A percentile compares a stretch with the other conserved stretches of the same genome.
phyloP scores from a whole-genome alignment of 176 grass and related monocot species.

The Miscanthus lutarioriparius region DNA sequence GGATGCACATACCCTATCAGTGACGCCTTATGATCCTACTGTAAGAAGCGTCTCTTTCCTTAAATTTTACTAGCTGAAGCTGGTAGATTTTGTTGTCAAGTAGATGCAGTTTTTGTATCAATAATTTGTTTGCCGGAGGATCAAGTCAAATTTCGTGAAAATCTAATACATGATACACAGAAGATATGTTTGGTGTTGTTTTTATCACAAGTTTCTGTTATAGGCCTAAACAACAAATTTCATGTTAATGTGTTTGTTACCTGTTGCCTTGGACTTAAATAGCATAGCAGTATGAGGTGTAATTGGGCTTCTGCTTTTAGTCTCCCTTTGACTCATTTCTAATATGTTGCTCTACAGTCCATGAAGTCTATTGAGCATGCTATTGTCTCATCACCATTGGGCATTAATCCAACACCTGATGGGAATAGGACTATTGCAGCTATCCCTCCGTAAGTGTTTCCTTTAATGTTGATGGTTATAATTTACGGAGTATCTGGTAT shows the following conservation, averaged over 20 bases:
- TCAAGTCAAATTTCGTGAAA: not conserved
- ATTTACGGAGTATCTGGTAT: slow-evolving; percentile 8
- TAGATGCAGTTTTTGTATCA: not conserved
- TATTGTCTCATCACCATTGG: slow-evolving; percentile 78
- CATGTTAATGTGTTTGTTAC: slow-evolving; percentile 3
- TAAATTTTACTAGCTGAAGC: not conserved
- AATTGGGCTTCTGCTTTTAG: not conserved
- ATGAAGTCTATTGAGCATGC: slow-evolving; percentile 86
- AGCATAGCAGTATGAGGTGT: not conserved
- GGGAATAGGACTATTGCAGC: slow-evolving; percentile 76
- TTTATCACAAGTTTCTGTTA: not conserved
- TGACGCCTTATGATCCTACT: slow-evolving; percentile 91
- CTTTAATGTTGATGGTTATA: not conserved
- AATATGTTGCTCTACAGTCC: slow-evolving; percentile 46
- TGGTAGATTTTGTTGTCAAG: not conserved
- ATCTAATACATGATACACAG: not conserved
- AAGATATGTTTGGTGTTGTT: not conserved
- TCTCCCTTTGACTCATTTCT: slow-evolving; percentile 20
- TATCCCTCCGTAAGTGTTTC: slow-evolving; percentile 71
- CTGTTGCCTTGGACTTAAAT: not conserved
- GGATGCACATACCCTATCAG: slow-evolving; percentile 76
- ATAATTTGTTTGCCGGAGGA: not conserved
- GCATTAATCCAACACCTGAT: slow-evolving; percentile 85
- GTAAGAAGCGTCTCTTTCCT: slow-evolving; percentile 51
- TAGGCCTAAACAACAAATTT: not conserved